phyloP scores from a whole-genome alignment of 2,329 filamentous ascomycete species.

The Colletotrichum cuscutae region DNA sequence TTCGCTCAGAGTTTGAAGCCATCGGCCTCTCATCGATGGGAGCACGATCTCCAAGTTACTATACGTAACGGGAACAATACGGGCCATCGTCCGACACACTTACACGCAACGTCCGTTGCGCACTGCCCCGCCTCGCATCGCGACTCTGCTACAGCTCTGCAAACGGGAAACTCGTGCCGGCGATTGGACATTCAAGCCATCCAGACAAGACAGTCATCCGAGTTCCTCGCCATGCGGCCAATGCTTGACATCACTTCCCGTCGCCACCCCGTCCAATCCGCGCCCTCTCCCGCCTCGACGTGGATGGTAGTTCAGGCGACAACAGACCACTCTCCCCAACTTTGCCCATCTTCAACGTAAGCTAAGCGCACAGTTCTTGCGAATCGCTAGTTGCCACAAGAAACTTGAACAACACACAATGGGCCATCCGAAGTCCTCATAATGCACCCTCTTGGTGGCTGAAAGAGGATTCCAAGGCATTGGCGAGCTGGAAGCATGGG shows the following conservation, averaged over 20 bases:
- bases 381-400: not conserved
- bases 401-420: slow-evolving; percentile 13
- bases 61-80: not conserved
- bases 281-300: not conserved
- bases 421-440: slow-evolving; percentile 3
- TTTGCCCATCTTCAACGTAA: slow-evolving; percentile 5
- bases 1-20: not conserved
- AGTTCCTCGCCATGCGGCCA: not conserved
- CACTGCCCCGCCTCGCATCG: slow-evolving; percentile 1
- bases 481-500: not conserved
- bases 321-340: slow-evolving; percentile 5
- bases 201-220: not conserved
- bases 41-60: not conserved
- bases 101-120: not conserved
- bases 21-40: not conserved
- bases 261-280: slow-evolving; percentile 10
- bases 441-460: not conserved
- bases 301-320: slow-evolving; percentile 15
- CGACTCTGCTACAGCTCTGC: not conserved
- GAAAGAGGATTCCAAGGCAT: not conserved
- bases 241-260: not conserved
- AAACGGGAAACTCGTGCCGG: not conserved
- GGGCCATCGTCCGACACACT: not conserved
- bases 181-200: not conserved
- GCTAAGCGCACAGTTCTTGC: not conserved